Conservation (phyloP, 2,329 filamentous ascomycete genomes). For the Aspergillus intermedius region DNA sequence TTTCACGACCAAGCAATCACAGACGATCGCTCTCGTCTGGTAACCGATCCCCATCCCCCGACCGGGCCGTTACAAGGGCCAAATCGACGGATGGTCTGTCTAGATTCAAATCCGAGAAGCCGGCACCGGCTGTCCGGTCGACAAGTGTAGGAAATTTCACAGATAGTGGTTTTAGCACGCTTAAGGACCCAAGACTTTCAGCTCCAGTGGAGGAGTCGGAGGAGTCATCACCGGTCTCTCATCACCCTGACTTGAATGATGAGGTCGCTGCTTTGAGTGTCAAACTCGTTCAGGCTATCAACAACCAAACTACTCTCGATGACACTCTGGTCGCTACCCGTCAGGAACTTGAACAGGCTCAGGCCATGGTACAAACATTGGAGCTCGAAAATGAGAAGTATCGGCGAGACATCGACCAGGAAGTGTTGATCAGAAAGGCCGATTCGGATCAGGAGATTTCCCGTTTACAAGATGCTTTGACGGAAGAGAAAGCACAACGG, state of each 20-base stretch:
- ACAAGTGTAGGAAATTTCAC: slow-evolving; percentile 26
- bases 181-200: slow-evolving; percentile 39
- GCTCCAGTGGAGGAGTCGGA: slow-evolving; percentile 31
- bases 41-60: slow-evolving; percentile 28
- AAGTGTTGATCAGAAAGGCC: slow-evolving; percentile 68
- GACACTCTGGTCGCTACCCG: slow-evolving; percentile 77
- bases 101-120: slow-evolving; percentile 26
- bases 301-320: slow-evolving; percentile 87
- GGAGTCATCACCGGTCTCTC: slow-evolving; percentile 28
- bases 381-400: slow-evolving; percentile 65
- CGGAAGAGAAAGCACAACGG: slow-evolving; percentile 61
- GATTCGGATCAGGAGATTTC: slow-evolving; percentile 68
- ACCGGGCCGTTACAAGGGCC: slow-evolving; percentile 36
- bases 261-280: slow-evolving; percentile 89
- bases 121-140: slow-evolving; percentile 14
- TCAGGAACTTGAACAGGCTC: slow-evolving; percentile 71
- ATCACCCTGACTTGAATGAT: slow-evolving; percentile 56
- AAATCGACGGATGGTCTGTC: slow-evolving; percentile 40
- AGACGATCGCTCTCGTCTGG: slow-evolving; percentile 34
- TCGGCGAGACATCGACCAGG: slow-evolving; percentile 62
- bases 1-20: slow-evolving; percentile 29
- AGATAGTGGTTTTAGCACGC: slow-evolving; percentile 40
- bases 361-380: slow-evolving; percentile 59
- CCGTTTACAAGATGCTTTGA: slow-evolving; percentile 51
- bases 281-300: slow-evolving; percentile 95